Evolutionary conservation across 2,329 filamentous ascomycete species (phyloP).

Genomic region (Grosmannia penicillata): DNA sequence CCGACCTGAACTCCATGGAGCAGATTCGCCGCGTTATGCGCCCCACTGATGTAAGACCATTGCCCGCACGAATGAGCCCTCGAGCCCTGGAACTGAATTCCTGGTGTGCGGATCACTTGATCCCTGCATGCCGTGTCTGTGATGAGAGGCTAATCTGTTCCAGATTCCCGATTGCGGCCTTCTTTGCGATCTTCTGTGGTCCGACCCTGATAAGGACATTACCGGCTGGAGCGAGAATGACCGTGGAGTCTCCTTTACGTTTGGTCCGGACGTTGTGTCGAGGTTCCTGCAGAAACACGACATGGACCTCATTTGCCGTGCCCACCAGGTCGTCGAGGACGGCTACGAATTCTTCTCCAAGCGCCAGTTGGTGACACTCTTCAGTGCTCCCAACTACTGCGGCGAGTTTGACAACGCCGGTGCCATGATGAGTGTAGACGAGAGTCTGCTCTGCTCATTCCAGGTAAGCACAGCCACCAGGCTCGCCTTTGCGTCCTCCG

Average conservation of each 20-base stretch:
- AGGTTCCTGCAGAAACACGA: conserved; percentile 98
- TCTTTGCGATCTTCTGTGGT: conserved; percentile 95
- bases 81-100: too few species aligned
- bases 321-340: conserved; percentile 96
- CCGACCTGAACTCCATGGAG: conserved; percentile 98
- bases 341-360: conserved; percentile 99
- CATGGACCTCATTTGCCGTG: conserved; percentile 98
- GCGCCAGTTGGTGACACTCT: conserved; percentile 89
- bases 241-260: conserved; percentile 95
- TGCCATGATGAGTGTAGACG: conserved; percentile 99
- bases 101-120: too few species aligned
- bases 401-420: conserved; percentile 99
- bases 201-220: conserved; percentile 97
- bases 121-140: too few species aligned
- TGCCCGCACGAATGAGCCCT: neutral
- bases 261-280: conserved; percentile 92
- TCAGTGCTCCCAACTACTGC: conserved; percentile 98
- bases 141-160: neutral
- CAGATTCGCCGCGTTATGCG: conserved; percentile 98
- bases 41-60: conserved; percentile 78
- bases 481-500: conserved; percentile 10
- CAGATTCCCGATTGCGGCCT: conserved; percentile 96
- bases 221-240: conserved; percentile 99
- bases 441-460: conserved; percentile 97
- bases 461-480: conserved; percentile 46